Base-by-base conservation (phyloP, 345 rosid genomes). In the Turritis glabra region DNA sequence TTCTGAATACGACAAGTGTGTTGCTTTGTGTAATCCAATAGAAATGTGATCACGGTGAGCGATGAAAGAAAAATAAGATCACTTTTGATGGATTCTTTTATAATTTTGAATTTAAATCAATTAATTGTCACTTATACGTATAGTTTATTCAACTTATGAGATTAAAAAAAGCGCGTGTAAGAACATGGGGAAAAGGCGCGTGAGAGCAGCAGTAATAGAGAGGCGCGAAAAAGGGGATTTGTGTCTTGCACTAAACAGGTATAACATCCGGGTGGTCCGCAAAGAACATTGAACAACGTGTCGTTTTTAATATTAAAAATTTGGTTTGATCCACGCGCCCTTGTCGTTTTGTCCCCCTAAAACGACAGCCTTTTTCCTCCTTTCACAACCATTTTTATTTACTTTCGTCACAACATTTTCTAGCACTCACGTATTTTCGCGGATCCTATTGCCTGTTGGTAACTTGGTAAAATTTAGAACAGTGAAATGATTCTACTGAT, bases 281-380 rank as follows among this genome's bases (percentile, higher is more conserved):
- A 52, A 44, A 69, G 64, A 40, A 17, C 77, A 84, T 80, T 72
- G 83, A 72, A 71, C 76, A 63, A 58, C 82, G 82, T 79, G 89
- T 78, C 80, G 65, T 41, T 22, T 33, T 64, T 18, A 3, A 2
- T 44, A 41, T 44, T 38, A 21, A 10, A 6, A 10, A 11, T 27
- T 40, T 59, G 13, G 35, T 5, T 47, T 35, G 12, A 47, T 59
- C 13, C 85, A 85, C 80, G 80, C 67, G 80, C 66, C 63, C 51
- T 54, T 84, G 87, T 84, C 84, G 84, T 77, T 14, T 70, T 84
- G 84, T 79, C 75, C 26, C 77, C 65, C 65, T 69, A 68, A 75
- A 72, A 67, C 69, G 38, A 72, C 78, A 60, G 3, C 67, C 75
- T 52, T 55, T 55, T 25, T 41, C 27, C 73, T 46, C 35, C 43